Conservation (phyloP, 2,329 filamentous ascomycete species). For the Colletotrichum chrysophilum region DNA sequence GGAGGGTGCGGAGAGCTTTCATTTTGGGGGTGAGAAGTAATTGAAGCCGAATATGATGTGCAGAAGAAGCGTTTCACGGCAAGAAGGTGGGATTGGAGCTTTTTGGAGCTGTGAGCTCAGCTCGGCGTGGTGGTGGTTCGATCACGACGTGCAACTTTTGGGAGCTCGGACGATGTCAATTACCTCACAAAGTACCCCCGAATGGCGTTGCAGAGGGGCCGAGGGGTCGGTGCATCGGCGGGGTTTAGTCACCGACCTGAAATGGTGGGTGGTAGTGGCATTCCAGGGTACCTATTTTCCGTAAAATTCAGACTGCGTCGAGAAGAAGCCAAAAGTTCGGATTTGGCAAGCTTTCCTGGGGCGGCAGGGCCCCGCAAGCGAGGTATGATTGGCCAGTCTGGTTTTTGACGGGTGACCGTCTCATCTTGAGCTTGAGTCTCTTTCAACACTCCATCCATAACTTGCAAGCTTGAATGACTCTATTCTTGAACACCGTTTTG, state of each 20-base stretch:
- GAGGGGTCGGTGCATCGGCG: slow-evolving; percentile 6
- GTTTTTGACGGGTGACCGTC: not conserved
- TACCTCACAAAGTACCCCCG: slow-evolving; percentile 5
- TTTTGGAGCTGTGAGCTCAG: not conserved
- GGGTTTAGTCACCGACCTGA: not conserved
- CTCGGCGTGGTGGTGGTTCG: not conserved
- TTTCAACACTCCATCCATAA: not conserved
- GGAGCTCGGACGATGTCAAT: not conserved
- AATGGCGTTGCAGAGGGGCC: not conserved
- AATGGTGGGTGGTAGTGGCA: not conserved
- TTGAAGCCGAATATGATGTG: accelerated
- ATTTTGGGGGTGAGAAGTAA: not conserved
- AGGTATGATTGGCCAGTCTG: not conserved
- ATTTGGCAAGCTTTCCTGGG: not conserved
- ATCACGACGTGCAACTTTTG: not conserved
- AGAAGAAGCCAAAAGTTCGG: not conserved
- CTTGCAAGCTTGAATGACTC: not conserved
- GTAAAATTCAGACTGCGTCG: not conserved
- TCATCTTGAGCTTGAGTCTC: not conserved
- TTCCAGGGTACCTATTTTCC: not conserved
- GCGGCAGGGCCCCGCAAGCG: not conserved
- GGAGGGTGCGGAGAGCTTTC: slow-evolving; percentile 7
- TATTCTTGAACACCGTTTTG: not conserved
- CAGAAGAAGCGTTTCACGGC: not conserved
- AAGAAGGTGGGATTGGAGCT: not conserved